Conservation (phyloP, 1,284 basidiomycete species). For the Microbotryum silenes-acaulis region DNA sequence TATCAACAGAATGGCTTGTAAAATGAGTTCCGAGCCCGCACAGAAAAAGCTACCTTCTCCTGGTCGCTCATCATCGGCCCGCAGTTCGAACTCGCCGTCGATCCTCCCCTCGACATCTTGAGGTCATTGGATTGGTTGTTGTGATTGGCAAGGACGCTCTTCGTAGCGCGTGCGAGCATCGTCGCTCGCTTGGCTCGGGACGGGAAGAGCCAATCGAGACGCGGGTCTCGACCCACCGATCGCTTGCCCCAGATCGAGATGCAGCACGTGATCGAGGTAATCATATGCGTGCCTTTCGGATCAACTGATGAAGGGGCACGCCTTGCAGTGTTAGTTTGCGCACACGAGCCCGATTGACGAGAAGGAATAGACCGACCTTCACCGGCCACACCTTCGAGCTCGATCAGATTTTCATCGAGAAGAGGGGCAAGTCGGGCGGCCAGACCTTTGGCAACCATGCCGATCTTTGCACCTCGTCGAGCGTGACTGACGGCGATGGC, state of each 20-base stretch:
- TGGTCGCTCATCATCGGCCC: not conserved
- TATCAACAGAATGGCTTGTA: not conserved
- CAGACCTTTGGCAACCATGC: slow-evolving; percentile 11
- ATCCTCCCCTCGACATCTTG: not conserved
- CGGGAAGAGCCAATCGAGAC: slow-evolving; percentile 26
- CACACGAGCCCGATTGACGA: no score
- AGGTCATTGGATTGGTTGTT: not conserved
- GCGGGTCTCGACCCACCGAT: slow-evolving; percentile 4
- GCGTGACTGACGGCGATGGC: slow-evolving; percentile 25
- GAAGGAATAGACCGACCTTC: slow-evolving; percentile 3
- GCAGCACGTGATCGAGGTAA: slow-evolving; percentile 2
- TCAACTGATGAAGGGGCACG: not conserved
- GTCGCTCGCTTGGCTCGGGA: slow-evolving; percentile 4
- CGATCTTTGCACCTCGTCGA: slow-evolving; percentile 17
- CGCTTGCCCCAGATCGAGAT: slow-evolving; percentile 22
- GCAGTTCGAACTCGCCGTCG: not conserved
- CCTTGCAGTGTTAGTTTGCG: not conserved
- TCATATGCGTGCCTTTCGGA: slow-evolving; percentile 4
- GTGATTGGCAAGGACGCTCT: not conserved
- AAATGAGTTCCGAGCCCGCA: not conserved
- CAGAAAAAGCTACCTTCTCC: not conserved
- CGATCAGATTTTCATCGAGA: slow-evolving; percentile 19
- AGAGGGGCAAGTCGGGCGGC: slow-evolving; percentile 15
- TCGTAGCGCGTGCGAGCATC: not conserved
- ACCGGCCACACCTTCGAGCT: slow-evolving; percentile 3